Conservation (phyloP, 495 filamentous ascomycete species). For the Penicillium pulvis region DNA sequence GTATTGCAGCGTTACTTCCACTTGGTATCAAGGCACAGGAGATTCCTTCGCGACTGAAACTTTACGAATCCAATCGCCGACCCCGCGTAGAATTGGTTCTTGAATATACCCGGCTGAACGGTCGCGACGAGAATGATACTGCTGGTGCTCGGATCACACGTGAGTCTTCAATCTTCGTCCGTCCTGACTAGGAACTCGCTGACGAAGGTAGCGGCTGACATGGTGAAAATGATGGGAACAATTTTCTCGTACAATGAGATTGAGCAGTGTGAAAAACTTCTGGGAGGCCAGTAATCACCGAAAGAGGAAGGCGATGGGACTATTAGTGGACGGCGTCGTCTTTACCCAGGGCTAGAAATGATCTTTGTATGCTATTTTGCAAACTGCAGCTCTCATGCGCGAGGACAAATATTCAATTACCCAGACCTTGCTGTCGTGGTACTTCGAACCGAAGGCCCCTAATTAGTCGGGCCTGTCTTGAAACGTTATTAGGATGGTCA, state of each 20-base stretch:
- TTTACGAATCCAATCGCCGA: constrained; percentile 55
- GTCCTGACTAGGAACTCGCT: background rate
- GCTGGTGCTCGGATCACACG: constrained; percentile 10
- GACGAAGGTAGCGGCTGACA: constrained; percentile 13
- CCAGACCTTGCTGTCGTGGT: no score
- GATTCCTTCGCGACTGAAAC: constrained; percentile 47
- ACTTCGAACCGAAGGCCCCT: no score
- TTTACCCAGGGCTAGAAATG: no score
- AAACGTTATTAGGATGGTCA: no score
- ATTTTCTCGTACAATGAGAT: constrained; percentile 21
- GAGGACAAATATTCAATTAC: no score
- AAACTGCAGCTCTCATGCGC: no score
- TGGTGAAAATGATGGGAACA: constrained; percentile 19
- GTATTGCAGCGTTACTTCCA: constrained; percentile 55
- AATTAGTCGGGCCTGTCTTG: no score
- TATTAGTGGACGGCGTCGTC: no score
- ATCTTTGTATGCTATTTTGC: no score
- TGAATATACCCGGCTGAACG: constrained; percentile 17
- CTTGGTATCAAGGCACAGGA: constrained; percentile 38
- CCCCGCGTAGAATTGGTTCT: constrained; percentile 25
- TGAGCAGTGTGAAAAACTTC: constrained; percentile 10
- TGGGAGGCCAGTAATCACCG: background rate
- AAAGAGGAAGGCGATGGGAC: background rate
- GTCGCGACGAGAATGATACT: constrained; percentile 12
- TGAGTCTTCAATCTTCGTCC: constrained; percentile 3